Conservation (phyloP, 345 rosid genomes). For the Citrus inodora region DNA sequence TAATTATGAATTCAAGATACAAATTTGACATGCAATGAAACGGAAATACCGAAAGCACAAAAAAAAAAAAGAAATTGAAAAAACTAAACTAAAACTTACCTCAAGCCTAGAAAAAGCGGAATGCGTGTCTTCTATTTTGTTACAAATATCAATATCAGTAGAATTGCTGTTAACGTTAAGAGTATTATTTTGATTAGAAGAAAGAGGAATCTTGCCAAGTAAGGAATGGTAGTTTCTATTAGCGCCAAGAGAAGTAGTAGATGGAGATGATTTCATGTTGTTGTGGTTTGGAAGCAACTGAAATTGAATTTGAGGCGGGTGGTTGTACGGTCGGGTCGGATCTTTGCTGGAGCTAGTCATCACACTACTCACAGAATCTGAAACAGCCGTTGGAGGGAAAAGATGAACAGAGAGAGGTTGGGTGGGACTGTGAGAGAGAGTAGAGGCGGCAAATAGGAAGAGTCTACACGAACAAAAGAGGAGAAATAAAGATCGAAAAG, state of each 20-base stretch:
- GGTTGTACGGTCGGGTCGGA: constrained; percentile 25
- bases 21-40: not conserved
- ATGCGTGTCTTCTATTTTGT: constrained; percentile 28
- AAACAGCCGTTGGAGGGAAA: not conserved
- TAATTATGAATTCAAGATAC: not conserved
- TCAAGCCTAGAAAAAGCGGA: constrained; percentile 31
- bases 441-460: not conserved
- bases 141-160: not conserved
- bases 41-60: not conserved
- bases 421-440: not conserved
- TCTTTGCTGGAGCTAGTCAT: constrained; percentile 47
- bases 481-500: not conserved
- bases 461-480: not conserved
- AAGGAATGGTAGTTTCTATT: constrained; percentile 19
- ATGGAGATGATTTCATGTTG: constrained; percentile 12
- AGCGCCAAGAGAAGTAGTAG: constrained; percentile 15
- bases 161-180: not conserved
- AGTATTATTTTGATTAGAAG: constrained; percentile 13
- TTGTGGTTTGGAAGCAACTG: constrained; percentile 35
- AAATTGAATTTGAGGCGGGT: constrained; percentile 39
- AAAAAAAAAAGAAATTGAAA: not conserved
- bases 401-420: not conserved
- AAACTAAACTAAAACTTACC: constrained; percentile 20
- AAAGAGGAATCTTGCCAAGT: constrained; percentile 7
- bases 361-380: not conserved